Percentiles rank a stretch among this genome's conserved stretches.
Conservation (phyloP, 306 rosid genomes). For the Benincasa hispida region DNA sequence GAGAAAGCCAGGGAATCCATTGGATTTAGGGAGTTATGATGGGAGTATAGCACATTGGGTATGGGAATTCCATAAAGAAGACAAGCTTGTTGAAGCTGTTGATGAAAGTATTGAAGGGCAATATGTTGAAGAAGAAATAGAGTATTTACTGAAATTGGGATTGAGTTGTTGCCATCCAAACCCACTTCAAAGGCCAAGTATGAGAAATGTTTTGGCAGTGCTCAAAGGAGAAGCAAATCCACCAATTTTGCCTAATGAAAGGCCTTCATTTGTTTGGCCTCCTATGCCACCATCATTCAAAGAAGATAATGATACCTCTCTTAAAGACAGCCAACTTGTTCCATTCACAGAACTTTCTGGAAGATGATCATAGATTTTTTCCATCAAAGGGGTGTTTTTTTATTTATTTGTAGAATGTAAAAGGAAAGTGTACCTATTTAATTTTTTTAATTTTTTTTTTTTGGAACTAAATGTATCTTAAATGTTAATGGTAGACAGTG, state of each 20-base stretch:
- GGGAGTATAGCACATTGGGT: slow-evolving; percentile 51
- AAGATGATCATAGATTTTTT: background rate
- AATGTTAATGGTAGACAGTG: too few species aligned
- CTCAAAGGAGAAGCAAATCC: slow-evolving; percentile 41
- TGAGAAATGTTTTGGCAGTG: slow-evolving; percentile 46
- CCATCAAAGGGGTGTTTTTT: too few species aligned
- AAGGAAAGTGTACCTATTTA: too few species aligned
- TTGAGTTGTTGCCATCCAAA: slow-evolving; percentile 81
- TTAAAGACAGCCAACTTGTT: background rate
- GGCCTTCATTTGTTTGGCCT: slow-evolving; percentile 52
- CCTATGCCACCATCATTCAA: slow-evolving; percentile 38
- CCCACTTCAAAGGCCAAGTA: slow-evolving; percentile 53
- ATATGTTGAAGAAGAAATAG: slow-evolving; percentile 10
- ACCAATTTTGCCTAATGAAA: slow-evolving; percentile 32
- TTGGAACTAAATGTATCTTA: too few species aligned
- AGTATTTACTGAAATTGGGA: slow-evolving; percentile 35
- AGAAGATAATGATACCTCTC: background rate
- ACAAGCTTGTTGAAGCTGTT: slow-evolving; percentile 18
- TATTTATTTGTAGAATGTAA: too few species aligned
- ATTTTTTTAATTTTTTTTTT: too few species aligned
- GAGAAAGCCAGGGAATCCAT: slow-evolving; percentile 33
- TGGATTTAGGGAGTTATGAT: slow-evolving; percentile 26
- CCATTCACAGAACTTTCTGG: background rate
- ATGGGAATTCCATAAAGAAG: slow-evolving; percentile 47
- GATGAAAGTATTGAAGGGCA: slow-evolving; percentile 29